Base-by-base conservation (phyloP, 1,284 basidiomycete species). In the Moesziomyces aphidis region DNA sequence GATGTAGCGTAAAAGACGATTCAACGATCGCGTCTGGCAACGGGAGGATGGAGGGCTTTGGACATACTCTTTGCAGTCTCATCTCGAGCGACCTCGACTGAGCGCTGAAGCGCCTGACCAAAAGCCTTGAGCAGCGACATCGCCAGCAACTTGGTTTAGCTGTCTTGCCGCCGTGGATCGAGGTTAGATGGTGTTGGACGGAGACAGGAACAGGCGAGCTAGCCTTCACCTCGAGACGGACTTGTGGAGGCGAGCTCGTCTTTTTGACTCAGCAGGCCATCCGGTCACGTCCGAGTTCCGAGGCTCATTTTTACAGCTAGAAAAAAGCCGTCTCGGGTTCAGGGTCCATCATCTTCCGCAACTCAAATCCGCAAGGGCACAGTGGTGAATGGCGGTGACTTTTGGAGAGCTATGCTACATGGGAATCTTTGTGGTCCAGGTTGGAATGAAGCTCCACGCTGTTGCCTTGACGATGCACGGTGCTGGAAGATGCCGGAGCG, bases 91-190 rank as follows among this genome's bases (percentile, higher is more conserved):
- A 77, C 73, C 36, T 78, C 74, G 39, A 83, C 51, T 5, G 77
- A 78, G 62, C 81, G 77, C 55, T 61, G 59, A 8, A 83, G 62
- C 61, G 82, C 82, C 43, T 76, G 63, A 5, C 71, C 63, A 24
- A 81, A 73, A 0, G 76, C 63, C 31, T 50, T 60, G 36, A 61
- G 58, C 22, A 67, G 65, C 50, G 80, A 76, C 81, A 83, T 83
- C 22, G 50, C 48, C 26, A 19, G n/a, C 39, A 7, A n/a, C 17
- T 5, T 5, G 31, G 13, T 11, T 13, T 10, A 34, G 11, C 31
- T 34, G 31, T 4, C 10, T 34, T 34, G 39, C 17, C 39, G 39
- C 19, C 6, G 17, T 17, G 17, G 39, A 6, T n/a, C 39, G 39
- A 42, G 17, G 19, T 42, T 13, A 19, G 26, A 42, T 28, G 46